These are phyloP conservation scores for Zarea fungicola DNA, from an alignment of 2,329 filamentous ascomycete species.

Conservation along the genomic window DNA sequence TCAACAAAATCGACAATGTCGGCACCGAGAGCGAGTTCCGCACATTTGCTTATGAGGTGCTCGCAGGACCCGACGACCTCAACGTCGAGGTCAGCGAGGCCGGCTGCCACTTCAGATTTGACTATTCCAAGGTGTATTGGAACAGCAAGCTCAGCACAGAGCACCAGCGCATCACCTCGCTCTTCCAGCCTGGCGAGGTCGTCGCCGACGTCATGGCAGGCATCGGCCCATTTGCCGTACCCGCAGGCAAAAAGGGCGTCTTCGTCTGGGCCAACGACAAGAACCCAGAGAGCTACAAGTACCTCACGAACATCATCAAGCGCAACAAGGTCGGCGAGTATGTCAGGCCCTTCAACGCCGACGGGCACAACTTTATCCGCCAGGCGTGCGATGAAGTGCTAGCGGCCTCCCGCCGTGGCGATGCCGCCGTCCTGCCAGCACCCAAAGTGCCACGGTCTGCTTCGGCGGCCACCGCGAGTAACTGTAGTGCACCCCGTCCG, in stretches of 20 bases:
- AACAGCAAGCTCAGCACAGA: constrained; percentile 88
- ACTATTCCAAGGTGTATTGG: constrained; percentile 98
- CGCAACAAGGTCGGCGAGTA: constrained; percentile 75
- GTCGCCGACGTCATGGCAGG: constrained; percentile 97
- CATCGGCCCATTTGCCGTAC: constrained; percentile 90
- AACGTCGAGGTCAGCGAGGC: constrained; percentile 79
- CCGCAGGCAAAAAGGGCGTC: constrained; percentile 80
- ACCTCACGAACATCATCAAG: constrained; percentile 62
- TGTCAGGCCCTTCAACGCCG: constrained; percentile 73
- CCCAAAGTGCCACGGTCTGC: constrained; percentile 33
- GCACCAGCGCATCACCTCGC: constrained; percentile 70
- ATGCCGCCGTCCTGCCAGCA: constrained; percentile 49
- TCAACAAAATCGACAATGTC: constrained; percentile 91
- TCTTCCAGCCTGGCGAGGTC: constrained; percentile 79
- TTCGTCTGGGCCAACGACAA: constrained; percentile 98
- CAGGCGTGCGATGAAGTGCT: constrained; percentile 59
- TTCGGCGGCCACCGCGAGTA: constrained; percentile 22
- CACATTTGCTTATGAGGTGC: constrained; percentile 88
- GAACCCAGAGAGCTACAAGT: constrained; percentile 80
- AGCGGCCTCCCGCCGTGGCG: constrained; percentile 42
- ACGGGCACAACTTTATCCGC: constrained; percentile 77
- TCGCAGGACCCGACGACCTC: constrained; percentile 75
- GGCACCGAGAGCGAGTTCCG: constrained; percentile 80
- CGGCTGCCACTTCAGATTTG: constrained; percentile 81
- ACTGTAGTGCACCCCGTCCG: constrained; percentile 31